Base-by-base conservation (phyloP, 768 basidiomycete species). In the Tylopilus rubrobrunneus region DNA sequence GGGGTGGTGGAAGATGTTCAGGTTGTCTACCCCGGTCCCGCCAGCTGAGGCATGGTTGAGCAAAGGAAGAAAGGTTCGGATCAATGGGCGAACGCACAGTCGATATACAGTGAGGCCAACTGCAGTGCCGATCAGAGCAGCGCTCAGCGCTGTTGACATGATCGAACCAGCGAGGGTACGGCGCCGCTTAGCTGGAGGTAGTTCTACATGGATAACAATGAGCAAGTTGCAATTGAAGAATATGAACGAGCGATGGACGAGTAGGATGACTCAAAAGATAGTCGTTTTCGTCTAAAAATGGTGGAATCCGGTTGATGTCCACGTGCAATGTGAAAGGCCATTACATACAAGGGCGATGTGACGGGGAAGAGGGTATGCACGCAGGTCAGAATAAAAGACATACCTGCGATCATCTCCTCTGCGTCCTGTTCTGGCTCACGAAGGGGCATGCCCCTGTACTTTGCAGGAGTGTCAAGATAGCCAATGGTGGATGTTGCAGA, bases 91-190 rank as follows among this genome's bases (percentile, higher is more conserved):
- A 33, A 79, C 88, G 75, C 67, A 92, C 90, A 92, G 74, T 70
- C 88, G 82, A 73, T 91, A 93, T 40, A 91, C 88, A 43, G 89
- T 90, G 57, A 92, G 77, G 55, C 90, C 90, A 48, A 93, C 90
- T 15, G 91, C 91, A 21, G 88, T 86, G 53, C 90, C 88, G 56
- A 93, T 88, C 54, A 93, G 79, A 44, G 89, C 91, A 58, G 90
- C 89, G 72, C 81, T 89, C 71, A 92, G 74, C 51, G 91, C 90
- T 31, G 89, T 88, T 15, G 88, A 87, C 57, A 92, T 82, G 63
- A 93, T 85, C 53, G 87, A 86, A 57, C 88, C 88, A 58, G 89
- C 86, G 70, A 92, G 78, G 56, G 86, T 86, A 63, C 86, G 83
- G 56, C 89, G 87, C 65, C 85, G 84, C 76, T 92, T 92, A 61